Evolutionary conservation across 78 protist genomes (phyloP).

Genomic region (Dictyostelium capitatum): DNA sequence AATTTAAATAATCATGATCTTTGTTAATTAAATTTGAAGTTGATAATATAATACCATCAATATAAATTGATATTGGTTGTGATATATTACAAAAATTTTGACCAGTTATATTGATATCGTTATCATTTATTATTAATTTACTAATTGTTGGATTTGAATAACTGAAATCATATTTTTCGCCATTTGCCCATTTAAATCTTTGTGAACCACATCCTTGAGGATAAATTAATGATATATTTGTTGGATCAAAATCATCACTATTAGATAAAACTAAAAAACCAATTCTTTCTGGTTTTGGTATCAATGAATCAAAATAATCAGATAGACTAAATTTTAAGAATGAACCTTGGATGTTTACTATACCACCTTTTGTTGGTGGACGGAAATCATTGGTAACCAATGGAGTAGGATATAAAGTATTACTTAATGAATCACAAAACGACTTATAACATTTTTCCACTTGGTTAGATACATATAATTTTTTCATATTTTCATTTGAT

Average conservation of each 20-base stretch:
- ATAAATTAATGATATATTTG: background rate
- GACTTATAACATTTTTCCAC: too few species aligned
- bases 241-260: background rate
- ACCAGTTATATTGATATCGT: background rate
- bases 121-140: too few species aligned
- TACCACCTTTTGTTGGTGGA: background rate
- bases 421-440: too few species aligned
- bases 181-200: background rate
- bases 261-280: too few species aligned
- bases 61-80: background rate
- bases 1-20: background rate
- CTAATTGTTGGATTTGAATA: background rate
- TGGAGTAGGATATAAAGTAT: background rate
- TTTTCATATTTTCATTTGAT: too few species aligned
- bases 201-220: too few species aligned
- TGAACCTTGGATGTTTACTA: background rate
- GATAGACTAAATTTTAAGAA: too few species aligned
- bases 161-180: background rate
- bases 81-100: background rate
- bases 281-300: too few species aligned
- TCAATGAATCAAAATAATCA: too few species aligned
- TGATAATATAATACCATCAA: background rate
- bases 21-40: background rate
- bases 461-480: too few species aligned
- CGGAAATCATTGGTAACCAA: background rate